Evolutionary conservation across 768 basidiomycete genomes (phyloP), one percentile per base, ranked within the genome.

Genomic region (Suillus paluster): DNA sequence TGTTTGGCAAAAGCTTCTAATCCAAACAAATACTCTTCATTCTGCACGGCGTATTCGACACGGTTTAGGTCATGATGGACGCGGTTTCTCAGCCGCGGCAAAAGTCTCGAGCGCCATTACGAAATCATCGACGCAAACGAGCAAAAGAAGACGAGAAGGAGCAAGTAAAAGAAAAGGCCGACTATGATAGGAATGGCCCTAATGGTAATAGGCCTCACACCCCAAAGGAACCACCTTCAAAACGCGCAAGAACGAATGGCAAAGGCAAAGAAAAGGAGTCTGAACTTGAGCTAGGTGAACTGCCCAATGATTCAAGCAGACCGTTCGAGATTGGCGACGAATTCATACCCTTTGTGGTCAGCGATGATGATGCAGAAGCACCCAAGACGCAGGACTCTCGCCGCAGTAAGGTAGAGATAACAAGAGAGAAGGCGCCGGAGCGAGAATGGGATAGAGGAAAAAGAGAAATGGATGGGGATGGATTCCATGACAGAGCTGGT

Each of bases 391-490:
- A 45, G 5, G 63, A 57, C 9, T 63, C 62, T 3, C 62, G 62
- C 4, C 64, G 59, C 12, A 60, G 65, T 4, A 73, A 73, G 46
- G 58, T 57, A 50, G 63, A 65, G 3, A 63, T 60, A 34, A 63
- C 66, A 36, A 71, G 71, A 56, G 70, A 62, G 14, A 67, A 61
- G 61, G 61, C 42, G 19, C 17, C 36, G 21, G 77, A 71, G 58
- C 76, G 82, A 36, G 81, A 83, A 58, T 75, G 80, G 78, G 82
- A 80, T 57, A 63, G 65, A 58, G 79, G 75, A 42, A 80, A 78
- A 62, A 66, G 42, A 66, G 50, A 67, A 61, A 60, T 68, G 48
- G 69, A 74, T 17, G 66, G 68, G 14, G 70, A 71, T 41, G 58
- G 62, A 27, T 63, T 66, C n/a, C 63, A 66, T n/a, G 74, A 59